Conservation (phyloP, 257 asterid genomes). For the Nicotiana obtusifolia region DNA sequence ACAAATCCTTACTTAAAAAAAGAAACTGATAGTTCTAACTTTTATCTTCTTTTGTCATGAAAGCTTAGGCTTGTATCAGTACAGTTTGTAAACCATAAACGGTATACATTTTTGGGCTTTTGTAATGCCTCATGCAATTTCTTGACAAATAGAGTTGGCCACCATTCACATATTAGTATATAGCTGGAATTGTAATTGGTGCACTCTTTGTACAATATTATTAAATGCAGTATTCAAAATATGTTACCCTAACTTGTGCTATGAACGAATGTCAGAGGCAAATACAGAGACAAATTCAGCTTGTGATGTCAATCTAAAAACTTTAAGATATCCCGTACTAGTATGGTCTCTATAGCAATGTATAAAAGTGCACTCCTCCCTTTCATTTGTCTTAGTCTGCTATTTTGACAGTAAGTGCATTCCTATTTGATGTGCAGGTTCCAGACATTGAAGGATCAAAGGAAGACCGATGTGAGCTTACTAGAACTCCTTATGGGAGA, state of each 20-base stretch:
- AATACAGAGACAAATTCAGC: neutral
- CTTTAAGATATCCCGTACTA: neutral
- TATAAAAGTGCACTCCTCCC: neutral
- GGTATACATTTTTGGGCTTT: neutral
- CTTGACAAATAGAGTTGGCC: neutral
- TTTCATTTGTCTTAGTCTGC: neutral
- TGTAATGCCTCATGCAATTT: neutral
- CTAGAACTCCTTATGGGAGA: constrained; percentile 73
- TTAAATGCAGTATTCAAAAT: neutral
- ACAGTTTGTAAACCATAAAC: neutral
- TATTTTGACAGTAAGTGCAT: neutral
- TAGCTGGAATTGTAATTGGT: neutral
- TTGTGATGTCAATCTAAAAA: neutral
- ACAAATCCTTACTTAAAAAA: neutral
- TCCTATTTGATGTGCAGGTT: constrained; percentile 43
- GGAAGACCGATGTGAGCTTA: constrained; percentile 66
- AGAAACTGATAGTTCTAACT: neutral
- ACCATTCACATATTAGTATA: neutral
- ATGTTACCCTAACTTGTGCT: neutral
- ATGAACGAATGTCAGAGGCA: neutral
- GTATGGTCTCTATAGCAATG: neutral
- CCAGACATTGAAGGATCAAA: constrained; percentile 83
- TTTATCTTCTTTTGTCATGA: neutral
- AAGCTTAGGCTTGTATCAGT: neutral
- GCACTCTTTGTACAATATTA: neutral